A percentile compares a stretch with the other conserved stretches of the same genome.
Conservation (phyloP, 2,329 filamentous ascomycete genomes). For the Pseudogymnoascus sp. region DNA sequence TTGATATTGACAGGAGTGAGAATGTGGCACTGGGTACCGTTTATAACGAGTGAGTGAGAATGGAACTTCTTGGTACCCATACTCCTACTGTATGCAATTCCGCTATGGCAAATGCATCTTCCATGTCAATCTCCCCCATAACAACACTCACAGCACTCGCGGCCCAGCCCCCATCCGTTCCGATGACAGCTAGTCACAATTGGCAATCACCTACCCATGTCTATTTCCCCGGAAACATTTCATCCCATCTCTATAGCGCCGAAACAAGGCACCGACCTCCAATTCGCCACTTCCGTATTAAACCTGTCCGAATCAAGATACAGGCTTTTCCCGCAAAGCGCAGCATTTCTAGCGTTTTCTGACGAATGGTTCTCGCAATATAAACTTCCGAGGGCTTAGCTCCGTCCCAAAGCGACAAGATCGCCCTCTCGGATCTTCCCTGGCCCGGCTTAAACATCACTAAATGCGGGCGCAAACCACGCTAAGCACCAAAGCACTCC, state of each 20-base stretch:
- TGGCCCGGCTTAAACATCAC: not conserved
- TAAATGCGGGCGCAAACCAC: not conserved
- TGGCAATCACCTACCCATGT: not conserved
- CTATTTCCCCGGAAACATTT: constrained; percentile 4
- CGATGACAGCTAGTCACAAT: not conserved
- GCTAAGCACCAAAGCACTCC: not conserved
- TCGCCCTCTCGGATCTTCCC: constrained; percentile 4
- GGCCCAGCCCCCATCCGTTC: not conserved
- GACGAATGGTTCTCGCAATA: not conserved
- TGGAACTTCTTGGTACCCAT: not conserved
- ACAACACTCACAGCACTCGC: not conserved
- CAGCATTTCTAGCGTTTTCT: not conserved
- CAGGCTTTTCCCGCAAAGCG: not conserved
- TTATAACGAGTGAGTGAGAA: not conserved
- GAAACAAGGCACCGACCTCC: not conserved
- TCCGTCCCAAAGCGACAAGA: not conserved
- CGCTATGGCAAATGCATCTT: not conserved
- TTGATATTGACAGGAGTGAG: not conserved
- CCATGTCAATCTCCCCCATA: not conserved
- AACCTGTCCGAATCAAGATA: not conserved
- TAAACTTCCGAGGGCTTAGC: not conserved
- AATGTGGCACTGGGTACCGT: not conserved
- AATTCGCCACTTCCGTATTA: not conserved
- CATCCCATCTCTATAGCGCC: not conserved
- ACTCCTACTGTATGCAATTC: not conserved